Evolutionary conservation across 2,329 filamentous ascomycete species (phyloP).

Genomic region (Fusarium lateritium): DNA sequence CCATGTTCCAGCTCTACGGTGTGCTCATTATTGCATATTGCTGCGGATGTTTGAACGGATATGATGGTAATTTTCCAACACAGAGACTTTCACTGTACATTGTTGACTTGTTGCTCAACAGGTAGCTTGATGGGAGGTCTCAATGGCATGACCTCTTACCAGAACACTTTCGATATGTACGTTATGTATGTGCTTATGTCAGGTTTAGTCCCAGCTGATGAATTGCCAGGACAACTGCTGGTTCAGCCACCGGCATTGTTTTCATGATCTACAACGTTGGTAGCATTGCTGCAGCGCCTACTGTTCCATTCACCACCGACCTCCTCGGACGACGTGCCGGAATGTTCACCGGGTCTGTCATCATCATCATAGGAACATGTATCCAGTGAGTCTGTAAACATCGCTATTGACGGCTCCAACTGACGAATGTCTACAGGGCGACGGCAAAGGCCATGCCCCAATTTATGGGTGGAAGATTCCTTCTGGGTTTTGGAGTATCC

Average conservation of each 20-base stretch:
- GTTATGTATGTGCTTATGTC: accelerated
- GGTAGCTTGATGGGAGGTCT: conserved; percentile 45
- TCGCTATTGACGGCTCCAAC: accelerated
- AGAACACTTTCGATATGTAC: conserved; percentile 39
- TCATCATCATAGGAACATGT: conserved; percentile 60
- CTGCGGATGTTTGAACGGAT: conserved; percentile 63
- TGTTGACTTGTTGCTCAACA: background rate
- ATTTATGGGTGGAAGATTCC: conserved; percentile 66
- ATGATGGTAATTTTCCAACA: conserved; percentile 15
- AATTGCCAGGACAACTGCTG: conserved; percentile 27
- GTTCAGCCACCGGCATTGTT: conserved; percentile 47
- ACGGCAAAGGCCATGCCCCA: conserved; percentile 52
- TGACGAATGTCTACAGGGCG: conserved; percentile 35
- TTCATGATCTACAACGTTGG: conserved; percentile 65
- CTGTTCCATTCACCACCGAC: conserved; percentile 59
- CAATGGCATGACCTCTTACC: conserved; percentile 49
- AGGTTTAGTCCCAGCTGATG: no score
- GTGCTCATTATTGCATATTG: conserved; percentile 65
- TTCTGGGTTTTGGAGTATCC: conserved; percentile 67
- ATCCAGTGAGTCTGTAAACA: conserved; percentile 50
- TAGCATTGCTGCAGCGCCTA: conserved; percentile 57
- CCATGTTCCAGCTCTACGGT: conserved; percentile 66
- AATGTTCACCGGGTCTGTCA: conserved; percentile 57
- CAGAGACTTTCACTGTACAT: background rate
- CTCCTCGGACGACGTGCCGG: conserved; percentile 58